Base-by-base conservation (phyloP, 495 filamentous ascomycete genomes). In the Penicillium steckii region DNA sequence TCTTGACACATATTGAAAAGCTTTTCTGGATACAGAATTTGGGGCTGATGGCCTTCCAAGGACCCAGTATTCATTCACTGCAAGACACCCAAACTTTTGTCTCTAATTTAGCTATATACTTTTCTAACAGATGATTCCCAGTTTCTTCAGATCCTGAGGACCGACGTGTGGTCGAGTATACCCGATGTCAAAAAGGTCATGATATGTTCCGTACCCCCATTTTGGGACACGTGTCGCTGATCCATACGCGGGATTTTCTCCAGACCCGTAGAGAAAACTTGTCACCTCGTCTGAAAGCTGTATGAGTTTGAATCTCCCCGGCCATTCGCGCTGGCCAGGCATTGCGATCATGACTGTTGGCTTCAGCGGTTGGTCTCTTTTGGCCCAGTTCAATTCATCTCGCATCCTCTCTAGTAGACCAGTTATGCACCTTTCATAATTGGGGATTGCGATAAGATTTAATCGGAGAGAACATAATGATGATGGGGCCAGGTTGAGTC, bases 321-420 rank as follows among this genome's bases (percentile, higher is more conserved):
- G 41, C 24, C 32, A 38, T 38, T 7, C 37, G 29, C 44, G 49
- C 26, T 50, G 22, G 22, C 37, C 44, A 24, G 46, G 24, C 50
- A 58, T 53, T 9, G 50, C 26, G 45, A 58, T 53, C 9, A 21
- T 53, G 37, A 58, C 50, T 30, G 41, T 51, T 46, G 40, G 55
- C 46, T 42, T 49, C 32, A 40, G 37, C 26, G 46, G 18, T 45
- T 30, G 48, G 50, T 50, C 41, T 29, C 55, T 43, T 50, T 53
- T 13, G 9, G 24, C 35, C 55, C 50, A 58, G 53, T 47, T 25
- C 8, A 58, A 33, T 40, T 53, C 50, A 12, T 49, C 55, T 42
- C 42, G 50, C 41, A 58, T 58, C 55, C 55, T 47, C 45, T 58
- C 41, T n/a, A 58, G 23, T 24, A 58, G 55, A 26, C 46, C 41